phyloP scores from a whole-genome alignment of 116 monocot species.

The Iris pallida region DNA sequence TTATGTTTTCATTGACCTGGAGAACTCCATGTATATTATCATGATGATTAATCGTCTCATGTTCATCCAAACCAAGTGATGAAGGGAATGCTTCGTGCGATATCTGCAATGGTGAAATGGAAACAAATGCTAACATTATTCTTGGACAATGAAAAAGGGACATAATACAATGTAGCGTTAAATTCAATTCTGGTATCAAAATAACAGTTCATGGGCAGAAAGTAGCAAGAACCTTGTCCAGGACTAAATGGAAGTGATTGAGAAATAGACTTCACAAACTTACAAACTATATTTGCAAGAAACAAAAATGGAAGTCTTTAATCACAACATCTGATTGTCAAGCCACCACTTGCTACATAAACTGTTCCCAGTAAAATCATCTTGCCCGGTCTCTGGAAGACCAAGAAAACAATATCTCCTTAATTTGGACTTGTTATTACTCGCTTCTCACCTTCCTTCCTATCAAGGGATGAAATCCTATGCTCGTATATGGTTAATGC shows the following conservation, averaged over 20 bases:
- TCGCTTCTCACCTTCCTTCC: too few relatives aligned
- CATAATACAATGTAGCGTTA: background rate
- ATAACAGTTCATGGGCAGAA: background rate
- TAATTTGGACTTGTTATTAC: too few relatives aligned
- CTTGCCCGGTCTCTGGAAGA: too few relatives aligned
- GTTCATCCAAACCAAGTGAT: conserved; percentile 25
- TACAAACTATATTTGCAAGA: background rate
- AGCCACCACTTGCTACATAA: too few relatives aligned
- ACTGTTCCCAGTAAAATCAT: too few relatives aligned
- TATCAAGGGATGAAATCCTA: too few relatives aligned
- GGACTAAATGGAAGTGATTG: background rate
- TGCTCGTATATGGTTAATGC: too few relatives aligned
- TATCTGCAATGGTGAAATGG: conserved; percentile 24
- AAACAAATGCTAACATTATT: background rate
- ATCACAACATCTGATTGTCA: too few relatives aligned
- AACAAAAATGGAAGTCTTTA: background rate
- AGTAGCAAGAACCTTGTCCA: background rate
- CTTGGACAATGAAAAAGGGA: conserved; percentile 1
- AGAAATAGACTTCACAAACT: background rate
- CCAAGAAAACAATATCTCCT: too few relatives aligned
- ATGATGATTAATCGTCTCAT: conserved; percentile 13
- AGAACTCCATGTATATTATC: conserved; percentile 23
- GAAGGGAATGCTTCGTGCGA: conserved; percentile 14
- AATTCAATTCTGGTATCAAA: background rate
- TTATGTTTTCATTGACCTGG: conserved; percentile 32